Evolutionary conservation across 2,329 filamentous ascomycete genomes (phyloP), one percentile per base, ranked within the genome.

Genomic region (Verticillium dahliae): DNA sequence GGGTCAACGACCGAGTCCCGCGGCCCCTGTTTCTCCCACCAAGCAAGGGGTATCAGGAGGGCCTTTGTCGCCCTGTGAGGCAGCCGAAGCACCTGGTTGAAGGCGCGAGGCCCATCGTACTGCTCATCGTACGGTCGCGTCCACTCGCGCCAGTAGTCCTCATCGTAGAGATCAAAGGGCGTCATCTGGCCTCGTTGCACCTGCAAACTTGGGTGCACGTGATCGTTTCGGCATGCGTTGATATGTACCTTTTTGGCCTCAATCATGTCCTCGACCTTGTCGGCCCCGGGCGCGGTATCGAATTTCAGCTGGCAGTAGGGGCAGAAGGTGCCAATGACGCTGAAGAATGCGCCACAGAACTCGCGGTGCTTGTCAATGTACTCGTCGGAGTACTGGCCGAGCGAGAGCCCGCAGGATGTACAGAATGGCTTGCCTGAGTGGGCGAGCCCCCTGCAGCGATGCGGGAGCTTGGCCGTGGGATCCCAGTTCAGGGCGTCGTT

Each of bases 271-370:
- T 54, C 33, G 27, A 10, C 7, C 1, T 38, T 6, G 33, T 59
- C 15, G 15, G 10, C 14, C 11, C 34, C 38, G 2, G 55, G 37
- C 9, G 57, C 35, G 13, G 52, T 34, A 5, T 61, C 57, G 14
- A 63, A 59, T 18, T 14, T 7, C 14, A 7, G 45, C 18, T 62
- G 59, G 61, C 67, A 69, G 57, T 66, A 69, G 2, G 67, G 65
- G 39, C 68, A 69, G 60, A 65, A 68, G 52, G 62, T 61, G 39
- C 60, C 66, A 6, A 65, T 11, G 11, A 41, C 54, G 35, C 61
- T 59, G 14, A 37, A 59, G 57, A 66, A 68, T 9, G 66, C 68
- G 6, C 34, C 31, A 56, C 68, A 69, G 38, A 63, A 35, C 27
- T 60, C n/a, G 7, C 57, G 60, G 33, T 69, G 67, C 3, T 41